Evolutionary conservation across 495 filamentous ascomycete species (phyloP).

Genomic region (Podospora anserina): DNA sequence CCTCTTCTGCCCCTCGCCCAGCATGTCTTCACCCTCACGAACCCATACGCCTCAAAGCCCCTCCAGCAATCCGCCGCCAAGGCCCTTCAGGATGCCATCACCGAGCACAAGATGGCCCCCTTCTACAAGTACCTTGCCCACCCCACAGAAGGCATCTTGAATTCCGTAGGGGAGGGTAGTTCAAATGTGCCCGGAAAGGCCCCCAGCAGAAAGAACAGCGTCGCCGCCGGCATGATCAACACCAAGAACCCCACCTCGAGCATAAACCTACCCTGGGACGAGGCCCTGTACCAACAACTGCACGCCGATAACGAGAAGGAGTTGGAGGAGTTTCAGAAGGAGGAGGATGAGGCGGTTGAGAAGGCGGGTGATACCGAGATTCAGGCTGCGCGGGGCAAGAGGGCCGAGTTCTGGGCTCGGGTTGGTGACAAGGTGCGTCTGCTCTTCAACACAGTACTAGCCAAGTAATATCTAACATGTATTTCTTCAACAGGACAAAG

Average conservation of each 20-base stretch:
- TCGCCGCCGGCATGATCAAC: slow-evolving; percentile 69
- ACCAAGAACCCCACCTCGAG: slow-evolving; percentile 58
- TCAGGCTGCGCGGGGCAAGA: slow-evolving; percentile 84
- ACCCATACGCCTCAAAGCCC: slow-evolving; percentile 67
- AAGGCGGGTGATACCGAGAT: slow-evolving; percentile 96
- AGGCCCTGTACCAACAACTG: slow-evolving; percentile 78
- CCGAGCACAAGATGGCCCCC: slow-evolving; percentile 92
- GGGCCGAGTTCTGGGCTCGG: slow-evolving; percentile 90
- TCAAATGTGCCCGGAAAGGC: slow-evolving; percentile 49
- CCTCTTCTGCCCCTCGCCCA: slow-evolving; percentile 88
- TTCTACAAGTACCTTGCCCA: slow-evolving; percentile 94
- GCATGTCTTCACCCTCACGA: slow-evolving; percentile 95
- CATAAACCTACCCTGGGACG: slow-evolving; percentile 82
- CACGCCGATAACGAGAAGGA: slow-evolving; percentile 87
- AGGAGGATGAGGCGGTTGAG: slow-evolving; percentile 90
- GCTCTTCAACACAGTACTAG: not conserved
- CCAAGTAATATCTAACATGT: slow-evolving; percentile 1
- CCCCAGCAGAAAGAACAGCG: slow-evolving; percentile 54
- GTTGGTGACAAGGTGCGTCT: slow-evolving; percentile 86
- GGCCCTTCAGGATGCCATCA: slow-evolving; percentile 87
- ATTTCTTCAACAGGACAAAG: slow-evolving; percentile 67
- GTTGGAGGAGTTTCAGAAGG: slow-evolving; percentile 87
- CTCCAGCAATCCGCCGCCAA: slow-evolving; percentile 72
- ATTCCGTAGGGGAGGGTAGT: slow-evolving; percentile 67
- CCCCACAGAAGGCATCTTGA: slow-evolving; percentile 86